A percentile compares a stretch with the other conserved stretches of the same genome.
Conservation (phyloP, 306 rosid species). For the Quercus variabilis region DNA sequence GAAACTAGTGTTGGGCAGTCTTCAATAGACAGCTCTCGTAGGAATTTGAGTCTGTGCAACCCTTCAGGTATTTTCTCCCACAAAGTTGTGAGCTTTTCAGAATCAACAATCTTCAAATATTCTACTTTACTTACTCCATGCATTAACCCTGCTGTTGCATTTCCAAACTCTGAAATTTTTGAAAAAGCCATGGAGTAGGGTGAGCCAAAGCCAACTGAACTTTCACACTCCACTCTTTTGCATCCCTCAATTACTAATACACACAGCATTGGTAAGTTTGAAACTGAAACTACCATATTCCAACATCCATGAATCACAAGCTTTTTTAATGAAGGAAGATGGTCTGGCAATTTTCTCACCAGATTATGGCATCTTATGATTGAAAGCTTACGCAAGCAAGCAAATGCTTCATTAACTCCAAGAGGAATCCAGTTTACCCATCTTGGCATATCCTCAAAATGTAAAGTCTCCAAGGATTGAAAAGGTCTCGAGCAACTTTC, state of each 20-base stretch:
- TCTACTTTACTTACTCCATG: neutral
- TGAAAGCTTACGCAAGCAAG: neutral
- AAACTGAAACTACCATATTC: neutral
- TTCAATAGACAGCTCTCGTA: neutral
- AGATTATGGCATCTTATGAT: neutral
- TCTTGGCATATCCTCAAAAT: neutral
- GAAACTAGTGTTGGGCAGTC: neutral
- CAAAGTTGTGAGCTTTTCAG: neutral
- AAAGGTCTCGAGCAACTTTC: neutral
- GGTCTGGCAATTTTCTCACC: neutral
- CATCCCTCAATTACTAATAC: neutral
- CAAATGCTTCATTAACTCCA: neutral
- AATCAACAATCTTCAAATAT: neutral
- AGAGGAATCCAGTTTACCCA: neutral
- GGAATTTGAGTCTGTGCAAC: neutral
- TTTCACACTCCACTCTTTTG: neutral
- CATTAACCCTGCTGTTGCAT: neutral
- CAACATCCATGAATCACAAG: neutral
- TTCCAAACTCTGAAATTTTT: neutral
- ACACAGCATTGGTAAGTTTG: neutral
- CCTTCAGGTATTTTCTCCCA: neutral
- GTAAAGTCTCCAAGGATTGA: neutral
- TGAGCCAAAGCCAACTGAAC: neutral
- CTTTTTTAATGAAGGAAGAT: neutral
- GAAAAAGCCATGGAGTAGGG: neutral